A percentile compares a stretch with the other conserved stretches of the same genome.
Evolutionary conservation across 306 rosid species (phyloP).

Genomic region (Prunus mira): DNA sequence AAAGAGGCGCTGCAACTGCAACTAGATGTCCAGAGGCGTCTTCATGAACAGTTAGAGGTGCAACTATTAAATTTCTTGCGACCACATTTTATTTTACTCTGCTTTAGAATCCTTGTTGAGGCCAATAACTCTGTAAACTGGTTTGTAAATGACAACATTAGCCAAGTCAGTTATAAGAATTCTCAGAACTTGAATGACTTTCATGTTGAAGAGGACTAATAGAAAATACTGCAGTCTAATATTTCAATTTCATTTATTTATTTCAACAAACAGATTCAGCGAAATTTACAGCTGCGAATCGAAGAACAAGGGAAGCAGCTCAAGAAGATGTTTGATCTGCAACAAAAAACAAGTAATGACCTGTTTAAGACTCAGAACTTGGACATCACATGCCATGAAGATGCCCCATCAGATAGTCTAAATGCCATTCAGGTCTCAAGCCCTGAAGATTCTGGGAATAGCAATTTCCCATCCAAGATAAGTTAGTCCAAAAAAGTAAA

Average conservation of each 20-base stretch:
- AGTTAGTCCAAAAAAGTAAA: slow-evolving; percentile 18
- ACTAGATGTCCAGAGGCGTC: slow-evolving; percentile 82
- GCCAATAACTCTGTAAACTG: too few species aligned
- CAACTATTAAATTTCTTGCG: not conserved
- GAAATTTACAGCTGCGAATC: slow-evolving; percentile 38
- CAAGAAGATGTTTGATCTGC: slow-evolving; percentile 44
- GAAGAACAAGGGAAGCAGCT: slow-evolving; percentile 50
- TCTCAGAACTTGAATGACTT: not conserved
- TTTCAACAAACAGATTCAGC: slow-evolving; percentile 27
- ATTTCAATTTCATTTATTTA: not conserved
- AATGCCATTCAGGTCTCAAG: slow-evolving; percentile 13
- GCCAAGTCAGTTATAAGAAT: too few species aligned
- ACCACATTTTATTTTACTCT: too few species aligned
- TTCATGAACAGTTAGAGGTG: slow-evolving; percentile 95
- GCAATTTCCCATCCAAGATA: slow-evolving; percentile 30
- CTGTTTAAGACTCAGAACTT: slow-evolving; percentile 14
- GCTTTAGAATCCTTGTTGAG: too few species aligned
- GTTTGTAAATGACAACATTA: too few species aligned
- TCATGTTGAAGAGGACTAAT: not conserved
- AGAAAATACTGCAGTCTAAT: not conserved
- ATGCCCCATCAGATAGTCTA: slow-evolving; percentile 13
- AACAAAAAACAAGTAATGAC: slow-evolving; percentile 23
- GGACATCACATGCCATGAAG: slow-evolving; percentile 14
- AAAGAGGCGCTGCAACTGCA: slow-evolving; percentile 89
- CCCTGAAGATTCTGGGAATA: slow-evolving; percentile 15